These are phyloP conservation scores for Phytophthora chlamydospora DNA, from an alignment of 352 stramenopile species.

Conservation along the genomic window DNA sequence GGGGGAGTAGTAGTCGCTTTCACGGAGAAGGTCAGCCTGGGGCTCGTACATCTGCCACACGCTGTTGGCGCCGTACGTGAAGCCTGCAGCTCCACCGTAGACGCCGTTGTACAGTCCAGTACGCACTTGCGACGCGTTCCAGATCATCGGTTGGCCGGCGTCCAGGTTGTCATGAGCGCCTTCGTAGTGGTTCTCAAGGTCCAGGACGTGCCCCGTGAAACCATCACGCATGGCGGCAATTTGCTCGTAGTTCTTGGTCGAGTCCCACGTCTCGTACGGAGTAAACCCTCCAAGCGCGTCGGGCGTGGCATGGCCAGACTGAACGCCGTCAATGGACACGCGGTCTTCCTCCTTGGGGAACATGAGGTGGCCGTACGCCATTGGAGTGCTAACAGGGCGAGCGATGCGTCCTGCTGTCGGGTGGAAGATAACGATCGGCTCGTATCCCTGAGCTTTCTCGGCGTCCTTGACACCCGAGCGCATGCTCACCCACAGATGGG, in stretches of 20 bases:
- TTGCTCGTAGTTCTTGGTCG: slow-evolving; percentile 38
- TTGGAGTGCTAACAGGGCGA: slow-evolving; percentile 3
- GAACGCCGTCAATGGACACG: slow-evolving; percentile 14
- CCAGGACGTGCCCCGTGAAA: slow-evolving; percentile 22
- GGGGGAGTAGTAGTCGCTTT: slow-evolving; percentile 18
- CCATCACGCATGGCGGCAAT: slow-evolving; percentile 30
- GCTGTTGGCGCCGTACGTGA: slow-evolving; percentile 31
- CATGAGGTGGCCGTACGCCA: slow-evolving; percentile 22
- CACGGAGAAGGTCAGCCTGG: slow-evolving; percentile 17
- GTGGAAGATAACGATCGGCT: slow-evolving; percentile 14
- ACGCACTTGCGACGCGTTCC: slow-evolving; percentile 25
- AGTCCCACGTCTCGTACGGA: slow-evolving; percentile 18
- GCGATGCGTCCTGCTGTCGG: slow-evolving; percentile 10
- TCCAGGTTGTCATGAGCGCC: slow-evolving; percentile 18
- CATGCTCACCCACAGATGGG: slow-evolving; percentile 24
- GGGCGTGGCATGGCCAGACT: slow-evolving; percentile 17
- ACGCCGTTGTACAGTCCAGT: slow-evolving; percentile 31
- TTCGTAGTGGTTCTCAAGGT: slow-evolving; percentile 36
- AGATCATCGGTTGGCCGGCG: slow-evolving; percentile 6
- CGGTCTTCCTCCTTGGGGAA: slow-evolving; percentile 19
- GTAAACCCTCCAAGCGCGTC: slow-evolving; percentile 5
- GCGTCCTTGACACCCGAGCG: slow-evolving; percentile 19
- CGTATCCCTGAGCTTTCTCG: slow-evolving; percentile 9
- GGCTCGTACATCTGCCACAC: slow-evolving; percentile 33
- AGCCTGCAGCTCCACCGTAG: slow-evolving; percentile 17